Base-by-base conservation (phyloP, 495 filamentous ascomycete genomes). In the Penicillium robsamsonii region DNA sequence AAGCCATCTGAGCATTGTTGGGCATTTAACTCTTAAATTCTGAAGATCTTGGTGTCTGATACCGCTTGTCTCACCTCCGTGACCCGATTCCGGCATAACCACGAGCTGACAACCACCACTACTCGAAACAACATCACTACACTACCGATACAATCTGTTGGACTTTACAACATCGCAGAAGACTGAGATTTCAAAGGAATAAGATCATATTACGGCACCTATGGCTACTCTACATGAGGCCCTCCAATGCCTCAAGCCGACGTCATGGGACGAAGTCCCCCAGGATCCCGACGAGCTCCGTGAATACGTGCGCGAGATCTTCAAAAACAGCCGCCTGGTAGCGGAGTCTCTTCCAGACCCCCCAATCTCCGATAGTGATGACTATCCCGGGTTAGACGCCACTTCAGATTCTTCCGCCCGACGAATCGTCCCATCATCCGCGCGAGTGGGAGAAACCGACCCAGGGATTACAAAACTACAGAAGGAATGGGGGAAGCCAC, bases 401-500 rank as follows among this genome's bases (percentile, higher is more conserved):
- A 51, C 68, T 58, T 35, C 56, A 22, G 48, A 53, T 38, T 15
- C 71, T 64, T 22, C 78, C 64, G 30, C 67, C 67, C 33, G 75
- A 70, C 54, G 79, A 76, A 53, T 87, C 49, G 72, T 72, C 10
- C 60, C 74, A 9, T 87, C 85, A 15, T 57, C 76, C 30, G 79
- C 75, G 12, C 78, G 84, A 43, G 72, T 81, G 9, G 70, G 70
- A 12, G 74, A 81, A 5, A 68, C 79, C n/a, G 69, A 78, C 27
- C 63, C 75, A 4, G 68, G 77, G 15, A 67, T 79, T 18, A 70
- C 70, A 17, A 59, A 72, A n/a, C 66, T 96, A 9, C 86, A 85
- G 48, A 87, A 88, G 51, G 81, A 89, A 77, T 97, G 93, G 93
- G 81, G 84, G 45, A 96, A 94, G 62, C 87, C 89, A 10, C 70